These are phyloP conservation scores for Wallacemonas collosoma DNA, from an alignment of 208 protist genomes.

Conservation along the genomic window DNA sequence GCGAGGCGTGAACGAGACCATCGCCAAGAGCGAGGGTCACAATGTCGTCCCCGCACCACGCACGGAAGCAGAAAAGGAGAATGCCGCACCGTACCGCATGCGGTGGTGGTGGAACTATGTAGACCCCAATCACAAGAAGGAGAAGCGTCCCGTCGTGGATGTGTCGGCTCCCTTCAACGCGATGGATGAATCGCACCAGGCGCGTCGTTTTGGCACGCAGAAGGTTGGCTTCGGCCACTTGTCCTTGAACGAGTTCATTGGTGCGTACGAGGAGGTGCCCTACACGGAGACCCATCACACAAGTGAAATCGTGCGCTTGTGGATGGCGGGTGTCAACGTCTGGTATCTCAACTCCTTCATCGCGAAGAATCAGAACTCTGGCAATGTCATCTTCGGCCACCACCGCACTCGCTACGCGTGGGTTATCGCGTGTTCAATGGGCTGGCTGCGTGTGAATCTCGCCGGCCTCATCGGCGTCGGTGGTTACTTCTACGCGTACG, in stretches of 20 bases:
- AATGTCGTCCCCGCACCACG: constrained; percentile 32
- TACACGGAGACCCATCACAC: constrained; percentile 84
- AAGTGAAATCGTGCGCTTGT: constrained; percentile 65
- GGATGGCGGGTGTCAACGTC: constrained; percentile 62
- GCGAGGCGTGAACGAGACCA: constrained; percentile 53
- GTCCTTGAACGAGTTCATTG: constrained; percentile 75
- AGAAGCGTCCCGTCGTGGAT: constrained; percentile 58
- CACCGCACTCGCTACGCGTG: constrained; percentile 68
- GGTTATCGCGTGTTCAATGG: constrained; percentile 53
- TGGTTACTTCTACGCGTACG: constrained; percentile 88
- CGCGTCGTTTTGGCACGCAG: constrained; percentile 61
- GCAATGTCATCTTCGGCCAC: constrained; percentile 40
- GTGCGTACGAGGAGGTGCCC: constrained; percentile 72
- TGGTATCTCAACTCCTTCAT: constrained; percentile 68
- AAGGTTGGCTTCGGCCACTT: constrained; percentile 63
- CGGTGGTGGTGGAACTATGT: constrained; percentile 60
- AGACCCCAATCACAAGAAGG: constrained; percentile 46
- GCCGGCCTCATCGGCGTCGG: constrained; percentile 67
- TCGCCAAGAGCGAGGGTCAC: constrained; percentile 59
- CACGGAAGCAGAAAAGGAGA: constrained; percentile 34
- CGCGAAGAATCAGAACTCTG: constrained; percentile 40
- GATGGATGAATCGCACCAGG: constrained; percentile 82
- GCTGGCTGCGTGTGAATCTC: constrained; percentile 63
- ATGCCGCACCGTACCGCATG: constrained; percentile 51
- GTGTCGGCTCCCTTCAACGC: constrained; percentile 77